These are phyloP conservation scores for Zarea fungicola DNA, from an alignment of 2,329 filamentous ascomycete genomes.

Conservation along the genomic window DNA sequence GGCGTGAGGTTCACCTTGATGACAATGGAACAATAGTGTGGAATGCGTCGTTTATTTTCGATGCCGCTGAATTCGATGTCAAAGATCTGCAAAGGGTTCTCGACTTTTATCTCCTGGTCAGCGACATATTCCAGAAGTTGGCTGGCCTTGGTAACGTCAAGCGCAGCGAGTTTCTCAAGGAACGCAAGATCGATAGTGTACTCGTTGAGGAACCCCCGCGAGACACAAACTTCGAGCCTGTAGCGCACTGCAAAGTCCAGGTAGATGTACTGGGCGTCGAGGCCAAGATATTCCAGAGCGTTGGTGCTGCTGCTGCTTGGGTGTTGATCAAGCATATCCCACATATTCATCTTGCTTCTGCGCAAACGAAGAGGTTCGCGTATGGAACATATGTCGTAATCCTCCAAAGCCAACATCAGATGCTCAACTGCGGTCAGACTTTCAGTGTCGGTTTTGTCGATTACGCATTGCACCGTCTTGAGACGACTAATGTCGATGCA, in stretches of 20 bases:
- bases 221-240: constrained; percentile 91
- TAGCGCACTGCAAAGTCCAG: constrained; percentile 74
- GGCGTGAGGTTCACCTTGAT: constrained; percentile 79
- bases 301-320: constrained; percentile 15
- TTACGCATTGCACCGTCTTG: constrained; percentile 47
- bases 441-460: constrained; percentile 25
- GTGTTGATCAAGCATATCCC: constrained; percentile 27
- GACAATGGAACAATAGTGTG: constrained; percentile 68
- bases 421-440: constrained; percentile 30
- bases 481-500: constrained; percentile 52
- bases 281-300: constrained; percentile 25
- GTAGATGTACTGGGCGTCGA: constrained; percentile 19
- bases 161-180: constrained; percentile 51
- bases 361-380: constrained; percentile 21
- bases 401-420: constrained; percentile 53
- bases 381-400: constrained; percentile 28
- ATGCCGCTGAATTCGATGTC: background rate
- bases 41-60: constrained; percentile 25
- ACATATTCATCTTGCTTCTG: constrained; percentile 21
- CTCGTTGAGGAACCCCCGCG: constrained; percentile 70
- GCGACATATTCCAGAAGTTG: constrained; percentile 70
- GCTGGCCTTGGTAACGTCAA: constrained; percentile 46
- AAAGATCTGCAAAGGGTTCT: constrained; percentile 29
- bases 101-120: constrained; percentile 63
- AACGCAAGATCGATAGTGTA: constrained; percentile 66